Base-by-base conservation (phyloP, 371 early-diverging fungal genomes). In the Apophysomyces elegans region DNA sequence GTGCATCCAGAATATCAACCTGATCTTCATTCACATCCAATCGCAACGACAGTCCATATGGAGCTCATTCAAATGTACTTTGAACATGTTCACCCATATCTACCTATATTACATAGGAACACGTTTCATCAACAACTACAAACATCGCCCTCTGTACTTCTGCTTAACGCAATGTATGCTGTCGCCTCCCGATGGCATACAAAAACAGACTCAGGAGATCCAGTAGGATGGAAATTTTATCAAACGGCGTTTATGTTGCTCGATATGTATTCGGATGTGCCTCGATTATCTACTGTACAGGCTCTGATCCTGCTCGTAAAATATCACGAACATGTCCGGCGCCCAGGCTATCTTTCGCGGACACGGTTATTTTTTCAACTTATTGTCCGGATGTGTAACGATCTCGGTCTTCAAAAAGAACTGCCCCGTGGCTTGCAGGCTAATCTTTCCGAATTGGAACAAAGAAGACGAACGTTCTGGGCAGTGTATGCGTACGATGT, bases 31-130 rank as follows among this genome's bases (percentile, higher is more conserved):
- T n/a, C 35, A 43, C 16, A 58, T 45, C 69, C 44, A 11, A 38
- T 47, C 5, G 45, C 58, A 3, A 46, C 59, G 7, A 21, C 71
- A 0, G 36, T 68, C 8, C 37, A 68, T 58, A 60, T 66, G 26
- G 75, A 74, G 41, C 57, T 74, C 0, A 66, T 74, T 13, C 76
- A 81, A 26, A 73, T 86, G 43, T 92, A 84, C 76, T 92, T 92
- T 74, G 73, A 84, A 38, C 82, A 79, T 60, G 82, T 91, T 7
- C 86, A 92, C 73, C 86, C 88, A 1, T 81, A 84, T 50, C 76
- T 91, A 37, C 91, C 91, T 0, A 77, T 90, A 5, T 59, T 90
- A 16, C 84, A 90, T 71, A 80, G 81, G 57, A 70, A 80, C 6
- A 77, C 88, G 0, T 73, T 76, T 58, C 58, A 65, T 7, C 64